These are phyloP conservation scores for Phytophthora vignae DNA, from an alignment of 352 stramenopile species.

Conservation along the genomic window DNA sequence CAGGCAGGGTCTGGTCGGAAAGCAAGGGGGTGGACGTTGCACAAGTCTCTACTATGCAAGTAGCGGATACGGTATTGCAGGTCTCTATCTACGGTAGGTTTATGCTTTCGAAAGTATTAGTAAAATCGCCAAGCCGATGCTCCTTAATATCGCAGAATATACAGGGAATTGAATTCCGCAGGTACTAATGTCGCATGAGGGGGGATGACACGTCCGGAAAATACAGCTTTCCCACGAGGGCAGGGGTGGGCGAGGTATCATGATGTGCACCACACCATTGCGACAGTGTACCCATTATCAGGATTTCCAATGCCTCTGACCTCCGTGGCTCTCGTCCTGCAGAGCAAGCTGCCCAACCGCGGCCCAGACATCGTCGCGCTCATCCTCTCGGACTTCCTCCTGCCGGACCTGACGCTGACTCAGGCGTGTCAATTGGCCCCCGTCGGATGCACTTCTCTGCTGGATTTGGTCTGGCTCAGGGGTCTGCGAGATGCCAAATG, in stretches of 20 bases:
- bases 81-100: not conserved
- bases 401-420: slow-evolving; percentile 8
- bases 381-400: slow-evolving; percentile 9
- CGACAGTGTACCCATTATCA: slow-evolving; percentile 1
- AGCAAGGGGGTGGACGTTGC: not conserved
- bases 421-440: not conserved
- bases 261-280: not conserved
- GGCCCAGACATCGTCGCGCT: not conserved
- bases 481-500: slow-evolving; percentile 9
- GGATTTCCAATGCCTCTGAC: slow-evolving; percentile 2
- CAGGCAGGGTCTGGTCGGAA: not conserved
- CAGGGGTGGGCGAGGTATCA: slow-evolving; percentile 22
- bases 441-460: not conserved
- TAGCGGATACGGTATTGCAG: not conserved
- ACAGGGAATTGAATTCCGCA: not conserved
- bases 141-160: not conserved
- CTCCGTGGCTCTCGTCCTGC: slow-evolving; percentile 4
- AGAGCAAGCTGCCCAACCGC: not conserved
- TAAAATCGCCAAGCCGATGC: too few species aligned
- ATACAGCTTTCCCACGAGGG: not conserved
- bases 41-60: not conserved
- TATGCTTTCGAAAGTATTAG: not conserved
- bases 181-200: slow-evolving; percentile 5
- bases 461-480: slow-evolving; percentile 20
- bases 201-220: slow-evolving; percentile 17